These are phyloP conservation scores for Ambrosia trifida DNA, from an alignment of 129 eudicot species.

Conservation along the genomic window DNA sequence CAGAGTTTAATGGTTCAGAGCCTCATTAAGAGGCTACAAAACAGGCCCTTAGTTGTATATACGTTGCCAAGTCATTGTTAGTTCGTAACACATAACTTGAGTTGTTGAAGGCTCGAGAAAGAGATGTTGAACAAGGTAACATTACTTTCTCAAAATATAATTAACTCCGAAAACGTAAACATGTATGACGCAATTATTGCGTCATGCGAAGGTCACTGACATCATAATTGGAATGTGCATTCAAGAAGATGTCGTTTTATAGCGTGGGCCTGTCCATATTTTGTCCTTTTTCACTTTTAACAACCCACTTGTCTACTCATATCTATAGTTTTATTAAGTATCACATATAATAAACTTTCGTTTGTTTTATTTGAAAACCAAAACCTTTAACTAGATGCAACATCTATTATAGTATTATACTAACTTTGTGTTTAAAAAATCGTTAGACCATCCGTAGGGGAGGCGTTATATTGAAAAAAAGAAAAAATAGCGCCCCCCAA, in stretches of 20 bases:
- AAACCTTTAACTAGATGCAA: background rate
- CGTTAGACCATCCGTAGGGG: too few relatives aligned
- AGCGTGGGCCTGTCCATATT: conserved; percentile 40
- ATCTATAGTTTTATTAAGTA: conserved; percentile 1
- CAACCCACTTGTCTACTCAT: conserved; percentile 24
- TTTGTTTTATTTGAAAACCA: background rate
- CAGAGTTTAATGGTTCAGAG: too few relatives aligned
- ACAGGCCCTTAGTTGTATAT: too few relatives aligned
- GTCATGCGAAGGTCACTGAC: conserved; percentile 38
- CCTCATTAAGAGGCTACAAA: too few relatives aligned
- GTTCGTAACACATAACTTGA: too few relatives aligned
- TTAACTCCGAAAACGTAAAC: background rate
- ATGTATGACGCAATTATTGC: background rate
- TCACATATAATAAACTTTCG: background rate
- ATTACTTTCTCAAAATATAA: background rate
- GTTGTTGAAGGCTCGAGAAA: too few relatives aligned
- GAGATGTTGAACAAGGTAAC: too few relatives aligned
- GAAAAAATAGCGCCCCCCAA: too few relatives aligned
- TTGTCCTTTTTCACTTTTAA: conserved; percentile 32
- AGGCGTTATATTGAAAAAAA: too few relatives aligned
- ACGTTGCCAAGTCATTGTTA: too few relatives aligned
- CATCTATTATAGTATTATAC: background rate
- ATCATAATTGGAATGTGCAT: conserved; percentile 38
- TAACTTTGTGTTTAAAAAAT: too few relatives aligned
- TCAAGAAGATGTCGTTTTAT: conserved; percentile 39